A percentile compares a stretch with the other conserved stretches of the same genome.
Conservation (phyloP, 2,329 filamentous ascomycete species). For the Diaporthe eres region DNA sequence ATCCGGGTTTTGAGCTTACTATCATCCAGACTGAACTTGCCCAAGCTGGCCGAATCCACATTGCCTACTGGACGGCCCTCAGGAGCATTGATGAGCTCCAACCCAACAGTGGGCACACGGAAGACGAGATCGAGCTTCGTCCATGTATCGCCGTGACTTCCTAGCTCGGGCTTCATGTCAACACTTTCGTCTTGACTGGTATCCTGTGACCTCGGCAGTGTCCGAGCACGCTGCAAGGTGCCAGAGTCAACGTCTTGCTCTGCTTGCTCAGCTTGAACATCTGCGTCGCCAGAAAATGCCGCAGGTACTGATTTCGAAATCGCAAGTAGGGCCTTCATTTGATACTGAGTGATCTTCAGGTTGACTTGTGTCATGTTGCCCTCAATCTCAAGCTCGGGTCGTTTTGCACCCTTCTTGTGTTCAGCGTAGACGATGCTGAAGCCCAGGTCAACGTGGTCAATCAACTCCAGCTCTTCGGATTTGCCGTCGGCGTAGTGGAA, state of each 20-base stretch:
- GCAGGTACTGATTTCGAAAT: constrained; percentile 89
- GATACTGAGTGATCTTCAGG: constrained; percentile 88
- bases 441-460: constrained; percentile 94
- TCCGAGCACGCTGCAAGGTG: constrained; percentile 62
- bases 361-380: constrained; percentile 96
- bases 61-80: constrained; percentile 84
- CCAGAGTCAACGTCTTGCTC: constrained; percentile 78
- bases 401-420: constrained; percentile 80
- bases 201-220: constrained; percentile 63
- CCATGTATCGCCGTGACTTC: constrained; percentile 80
- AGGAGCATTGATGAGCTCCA: constrained; percentile 87
- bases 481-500: constrained; percentile 82
- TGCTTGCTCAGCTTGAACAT: constrained; percentile 80
- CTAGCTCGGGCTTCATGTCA: constrained; percentile 78
- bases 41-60: constrained; percentile 84
- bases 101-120: constrained; percentile 85
- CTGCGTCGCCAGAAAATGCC: constrained; percentile 83
- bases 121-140: constrained; percentile 95
- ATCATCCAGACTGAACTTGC: constrained; percentile 93
- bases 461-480: constrained; percentile 92
- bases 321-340: constrained; percentile 90
- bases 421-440: constrained; percentile 95
- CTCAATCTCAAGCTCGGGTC: constrained; percentile 92
- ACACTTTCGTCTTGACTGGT: constrained; percentile 61
- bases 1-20: constrained; percentile 93